Conservation (phyloP, 305 asterid genomes). For the Fraxinus floribunda region DNA sequence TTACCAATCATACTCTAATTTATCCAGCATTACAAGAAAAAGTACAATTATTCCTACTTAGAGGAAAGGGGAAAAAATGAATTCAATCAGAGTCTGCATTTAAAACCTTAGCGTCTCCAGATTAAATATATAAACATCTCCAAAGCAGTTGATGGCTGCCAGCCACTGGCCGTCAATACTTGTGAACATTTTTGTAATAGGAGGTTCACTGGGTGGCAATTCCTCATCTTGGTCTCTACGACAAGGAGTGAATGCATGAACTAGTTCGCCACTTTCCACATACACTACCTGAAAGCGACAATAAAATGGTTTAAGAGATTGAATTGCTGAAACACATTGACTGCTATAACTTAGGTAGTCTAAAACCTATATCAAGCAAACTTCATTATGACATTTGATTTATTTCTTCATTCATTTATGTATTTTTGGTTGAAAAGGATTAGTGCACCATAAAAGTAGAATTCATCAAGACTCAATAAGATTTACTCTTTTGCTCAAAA, state of each 20-base stretch:
- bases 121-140: slow-evolving; percentile 84
- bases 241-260: slow-evolving; percentile 69
- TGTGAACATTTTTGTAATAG: slow-evolving; percentile 88
- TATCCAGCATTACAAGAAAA: not conserved
- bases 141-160: slow-evolving; percentile 90
- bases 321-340: not conserved
- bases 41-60: not conserved
- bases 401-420: not conserved
- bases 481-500: not conserved
- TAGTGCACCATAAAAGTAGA: not conserved
- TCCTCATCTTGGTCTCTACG: slow-evolving; percentile 53
- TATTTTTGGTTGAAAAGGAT: not conserved
- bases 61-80: not conserved
- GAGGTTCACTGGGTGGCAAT: slow-evolving; percentile 79
- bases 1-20: not conserved
- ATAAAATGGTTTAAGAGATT: not conserved
- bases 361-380: not conserved
- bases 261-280: slow-evolving; percentile 44
- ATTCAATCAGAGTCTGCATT: slow-evolving; percentile 4
- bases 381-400: not conserved
- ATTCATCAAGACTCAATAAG: not conserved
- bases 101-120: slow-evolving; percentile 82
- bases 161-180: slow-evolving; percentile 93
- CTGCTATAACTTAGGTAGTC: not conserved
- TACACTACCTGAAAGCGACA: slow-evolving; percentile 57